These are phyloP conservation scores for Xylaria longipes DNA, from an alignment of 495 filamentous ascomycete genomes.

Conservation along the genomic window DNA sequence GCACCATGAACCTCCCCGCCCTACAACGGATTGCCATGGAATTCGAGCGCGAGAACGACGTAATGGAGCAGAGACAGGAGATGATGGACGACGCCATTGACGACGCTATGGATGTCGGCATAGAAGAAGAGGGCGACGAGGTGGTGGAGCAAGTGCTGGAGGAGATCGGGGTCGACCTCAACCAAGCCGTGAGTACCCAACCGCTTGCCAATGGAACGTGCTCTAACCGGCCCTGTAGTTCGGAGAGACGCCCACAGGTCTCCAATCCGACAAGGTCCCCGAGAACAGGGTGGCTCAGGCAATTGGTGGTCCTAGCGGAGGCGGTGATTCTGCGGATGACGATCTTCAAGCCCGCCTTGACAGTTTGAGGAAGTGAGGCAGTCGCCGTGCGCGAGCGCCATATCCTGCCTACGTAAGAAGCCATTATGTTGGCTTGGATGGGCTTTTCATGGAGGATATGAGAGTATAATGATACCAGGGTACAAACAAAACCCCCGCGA, in stretches of 20 bases:
- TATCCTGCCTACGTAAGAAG: not conserved
- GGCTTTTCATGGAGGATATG: not conserved
- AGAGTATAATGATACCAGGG: not conserved
- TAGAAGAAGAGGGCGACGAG: slow-evolving; percentile 91
- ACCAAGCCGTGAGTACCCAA: slow-evolving; percentile 71
- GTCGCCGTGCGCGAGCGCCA: not conserved
- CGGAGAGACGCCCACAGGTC: slow-evolving; percentile 77
- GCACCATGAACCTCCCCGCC: slow-evolving; percentile 94
- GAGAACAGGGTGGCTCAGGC: slow-evolving; percentile 77
- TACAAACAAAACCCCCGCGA: not conserved
- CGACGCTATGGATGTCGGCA: slow-evolving; percentile 91
- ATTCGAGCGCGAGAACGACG: slow-evolving; percentile 97
- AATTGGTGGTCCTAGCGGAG: slow-evolving; percentile 64
- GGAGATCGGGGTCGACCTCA: slow-evolving; percentile 94
- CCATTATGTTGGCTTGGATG: not conserved
- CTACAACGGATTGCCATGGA: slow-evolving; percentile 98
- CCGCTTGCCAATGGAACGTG: not conserved
- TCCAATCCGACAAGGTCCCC: slow-evolving; percentile 63
- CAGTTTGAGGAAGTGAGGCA: slow-evolving; percentile 66
- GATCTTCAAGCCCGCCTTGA: slow-evolving; percentile 85
- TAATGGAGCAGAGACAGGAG: slow-evolving; percentile 98
- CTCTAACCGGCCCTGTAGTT: slow-evolving; percentile 56
- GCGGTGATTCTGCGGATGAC: slow-evolving; percentile 69
- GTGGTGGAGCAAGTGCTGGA: slow-evolving; percentile 95
- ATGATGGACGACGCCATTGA: slow-evolving; percentile 99